These are phyloP conservation scores for Physcomitrellopsis africana DNA, from an alignment of 225 moss, liverwort and hornwort genomes.

Conservation along the genomic window DNA sequence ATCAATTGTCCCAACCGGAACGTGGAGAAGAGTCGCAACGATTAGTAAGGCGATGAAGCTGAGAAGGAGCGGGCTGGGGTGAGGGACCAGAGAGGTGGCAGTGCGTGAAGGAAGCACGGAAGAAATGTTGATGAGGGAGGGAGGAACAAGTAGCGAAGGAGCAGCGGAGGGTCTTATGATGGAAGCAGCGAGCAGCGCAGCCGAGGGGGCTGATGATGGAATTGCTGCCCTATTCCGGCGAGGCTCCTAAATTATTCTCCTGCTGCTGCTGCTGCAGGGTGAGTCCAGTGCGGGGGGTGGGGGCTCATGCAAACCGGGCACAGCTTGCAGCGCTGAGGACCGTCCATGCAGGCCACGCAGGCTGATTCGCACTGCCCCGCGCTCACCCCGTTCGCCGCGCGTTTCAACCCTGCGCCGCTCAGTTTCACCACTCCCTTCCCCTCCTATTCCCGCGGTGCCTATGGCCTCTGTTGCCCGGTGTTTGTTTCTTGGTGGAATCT, in stretches of 20 bases:
- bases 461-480: too few species aligned
- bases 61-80: too few species aligned
- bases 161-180: too few species aligned
- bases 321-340: slow-evolving; percentile 36
- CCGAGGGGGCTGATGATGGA: not conserved
- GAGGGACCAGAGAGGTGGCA: too few species aligned
- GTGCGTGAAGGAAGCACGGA: too few species aligned
- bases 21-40: too few species aligned
- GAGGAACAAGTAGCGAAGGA: too few species aligned
- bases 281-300: not conserved
- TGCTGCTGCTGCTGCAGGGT: not conserved
- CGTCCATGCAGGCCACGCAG: slow-evolving; percentile 53
- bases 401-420: not conserved
- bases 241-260: not conserved
- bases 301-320: slow-evolving; percentile 34
- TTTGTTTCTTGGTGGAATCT: too few species aligned
- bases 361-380: slow-evolving; percentile 22
- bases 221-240: not conserved
- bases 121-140: too few species aligned
- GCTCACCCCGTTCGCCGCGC: not conserved
- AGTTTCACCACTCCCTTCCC: not conserved
- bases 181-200: too few species aligned
- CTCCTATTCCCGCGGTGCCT: not conserved
- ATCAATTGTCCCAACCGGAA: too few species aligned
- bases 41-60: too few species aligned